Evolutionary conservation across 2,329 filamentous ascomycete species (phyloP), one percentile per base, ranked within the genome.

Genomic region (Pseudocercospora fuligena): DNA sequence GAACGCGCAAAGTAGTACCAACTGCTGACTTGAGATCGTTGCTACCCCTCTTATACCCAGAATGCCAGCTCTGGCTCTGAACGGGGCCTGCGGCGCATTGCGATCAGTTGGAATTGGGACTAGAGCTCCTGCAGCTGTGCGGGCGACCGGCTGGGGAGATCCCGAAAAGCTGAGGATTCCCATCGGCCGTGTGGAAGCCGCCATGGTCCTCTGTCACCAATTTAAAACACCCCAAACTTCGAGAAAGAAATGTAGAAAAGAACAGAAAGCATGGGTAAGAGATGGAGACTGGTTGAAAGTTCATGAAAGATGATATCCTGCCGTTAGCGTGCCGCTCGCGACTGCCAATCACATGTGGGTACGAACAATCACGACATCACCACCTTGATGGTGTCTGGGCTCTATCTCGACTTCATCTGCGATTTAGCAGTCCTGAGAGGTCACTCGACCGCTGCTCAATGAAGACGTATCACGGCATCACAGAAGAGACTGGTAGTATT

Each of bases 121-220:
- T 27, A 23, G 23, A 51, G 23, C 47, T 23, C 47, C 47, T 51
- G 47, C 47, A 51, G 47, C 47, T 51, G 47, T 51, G 47, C 47
- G 47, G 47, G 47, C 47, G 3, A 23, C 19, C 47, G 47, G 47
- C 47, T 8, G 25, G 4, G 47, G 36, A 59, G 14, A 7, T 33
- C 11, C 21, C 56, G 31, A 59, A 31, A 36, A 53, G 27, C 56
- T 58, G 62, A 29, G 27, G 47, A 64, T 60, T 29, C 49, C 40
- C 27, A 53, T 33, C 62, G 62, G 62, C 40, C 62, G 57, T 59
- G 62, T 59, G 62, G 62, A 64, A 49, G 54, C n/a, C 47, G 47
- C 9, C 19, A 25, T 19, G 36, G 3, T 14, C 14, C 36, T 40
- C 3, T 5, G 16, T 49, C 1, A 49, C 7, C 8, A 36, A 49